Evolutionary conservation across 306 rosid species (phyloP), one percentile per base, ranked within the genome.

Genomic region (Cucurbita argyrosperma): DNA sequence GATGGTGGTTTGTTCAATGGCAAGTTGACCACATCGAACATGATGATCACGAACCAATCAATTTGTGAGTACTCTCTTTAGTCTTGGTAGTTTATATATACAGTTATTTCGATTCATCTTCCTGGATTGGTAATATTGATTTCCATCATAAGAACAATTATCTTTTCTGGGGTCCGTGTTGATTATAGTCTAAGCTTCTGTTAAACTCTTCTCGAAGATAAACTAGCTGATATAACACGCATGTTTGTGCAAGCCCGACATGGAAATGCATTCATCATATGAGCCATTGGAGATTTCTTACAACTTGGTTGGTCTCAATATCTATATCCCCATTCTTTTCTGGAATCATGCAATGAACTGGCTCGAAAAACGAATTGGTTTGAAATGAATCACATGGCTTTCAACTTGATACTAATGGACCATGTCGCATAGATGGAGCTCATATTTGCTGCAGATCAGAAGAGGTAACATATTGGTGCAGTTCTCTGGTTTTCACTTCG

Each of bases 101-200:
- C 23, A 18, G 40, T 50, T 43, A 19, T 72, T 21, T 67, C 37
- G 70, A 53, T 67, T 35, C 61, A 72, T 69, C 51, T 15, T 61
- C 59, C 56, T 64, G 12, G 16, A 21, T 78, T 61, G 57, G 54
- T 76, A 55, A 58, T 40, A 47, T 82, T 54, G 43, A 76, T 62
- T 74, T 71, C 69, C 73, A 42, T 74, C 64, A 47, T 26, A 8
- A 42, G 74, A 47, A 50, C 77, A 1, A 50, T 18, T 75, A 49
- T 82, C 18, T 81, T 72, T 72, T 47, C 60, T 5, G 57, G 90
- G 91, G 96, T 85, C 46, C 83, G 85, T 61, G 83, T 87, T 83
- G 92, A 92, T 81, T 92, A 90, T 54, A 92, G 92, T 49, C 73
- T 92, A 83, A 92, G 95, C 86, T 88, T 83, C 78, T 88, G 89